Percentiles rank a stretch among this genome's conserved stretches.
Evolutionary conservation across 192 early-diverging fungal genomes (phyloP).

Genomic region (Coemansia sp.): DNA sequence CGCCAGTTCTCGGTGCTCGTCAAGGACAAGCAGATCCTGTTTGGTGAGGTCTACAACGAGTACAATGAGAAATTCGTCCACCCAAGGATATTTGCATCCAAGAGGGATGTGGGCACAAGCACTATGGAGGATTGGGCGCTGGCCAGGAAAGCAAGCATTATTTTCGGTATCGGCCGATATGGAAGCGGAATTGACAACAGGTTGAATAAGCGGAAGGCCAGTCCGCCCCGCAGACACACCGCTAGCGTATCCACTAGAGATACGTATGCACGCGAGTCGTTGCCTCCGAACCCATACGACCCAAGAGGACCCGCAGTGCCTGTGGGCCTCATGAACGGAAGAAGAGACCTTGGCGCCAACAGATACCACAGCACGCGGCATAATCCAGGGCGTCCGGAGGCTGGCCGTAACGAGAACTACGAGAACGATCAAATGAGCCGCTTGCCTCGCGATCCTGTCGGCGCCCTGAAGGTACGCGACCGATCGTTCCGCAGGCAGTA

Average conservation of each 20-base stretch:
- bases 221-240: slow-evolving; percentile 11
- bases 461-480: slow-evolving; percentile 12
- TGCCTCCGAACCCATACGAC: slow-evolving; percentile 10
- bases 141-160: slow-evolving; percentile 11
- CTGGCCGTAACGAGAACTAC: neutral
- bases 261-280: neutral
- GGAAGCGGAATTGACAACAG: neutral
- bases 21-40: slow-evolving; percentile 66
- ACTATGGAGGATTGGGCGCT: slow-evolving; percentile 45
- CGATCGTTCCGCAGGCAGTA: slow-evolving; percentile 2
- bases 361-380: neutral
- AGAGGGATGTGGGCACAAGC: slow-evolving; percentile 52
- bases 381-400: neutral
- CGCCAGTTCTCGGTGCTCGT: slow-evolving; percentile 41
- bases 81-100: slow-evolving; percentile 63
- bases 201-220: neutral
- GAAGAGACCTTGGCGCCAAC: neutral
- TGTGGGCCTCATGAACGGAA: neutral
- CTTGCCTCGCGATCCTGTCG: slow-evolving; percentile 8
- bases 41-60: slow-evolving; percentile 61
- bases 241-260: slow-evolving; percentile 6
- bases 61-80: slow-evolving; percentile 68
- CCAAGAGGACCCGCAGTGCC: neutral
- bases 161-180: slow-evolving; percentile 2
- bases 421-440: neutral